Evolutionary conservation across 2,329 filamentous ascomycete species (phyloP).

Genomic region (Pseudocercospora eumusae): DNA sequence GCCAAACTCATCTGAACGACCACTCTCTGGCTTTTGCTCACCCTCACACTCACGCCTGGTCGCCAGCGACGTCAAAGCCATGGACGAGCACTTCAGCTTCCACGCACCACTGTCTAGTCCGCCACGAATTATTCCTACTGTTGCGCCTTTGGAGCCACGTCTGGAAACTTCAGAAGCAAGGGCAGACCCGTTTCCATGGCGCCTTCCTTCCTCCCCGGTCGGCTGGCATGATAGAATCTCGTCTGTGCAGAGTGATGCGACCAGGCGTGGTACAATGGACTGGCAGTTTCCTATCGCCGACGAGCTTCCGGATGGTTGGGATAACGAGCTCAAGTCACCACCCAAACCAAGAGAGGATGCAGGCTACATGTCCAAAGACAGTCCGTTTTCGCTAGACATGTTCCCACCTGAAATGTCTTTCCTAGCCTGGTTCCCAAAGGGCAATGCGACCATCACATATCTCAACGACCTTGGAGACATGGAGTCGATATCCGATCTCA

Average conservation of each 20-base stretch:
- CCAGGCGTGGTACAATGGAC: not conserved
- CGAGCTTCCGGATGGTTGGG: not conserved
- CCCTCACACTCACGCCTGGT: not conserved
- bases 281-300: not conserved
- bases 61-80: not conserved
- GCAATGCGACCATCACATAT: slow-evolving; percentile 38
- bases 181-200: not conserved
- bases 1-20: not conserved
- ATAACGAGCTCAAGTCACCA: slow-evolving; percentile 6
- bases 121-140: not conserved
- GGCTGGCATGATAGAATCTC: not conserved
- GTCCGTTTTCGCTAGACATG: slow-evolving; percentile 10
- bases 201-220: not conserved
- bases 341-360: not conserved
- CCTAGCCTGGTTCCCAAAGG: slow-evolving; percentile 26
- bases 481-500: slow-evolving; percentile 40
- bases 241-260: not conserved
- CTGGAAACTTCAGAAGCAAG: not conserved
- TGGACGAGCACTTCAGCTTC: not conserved
- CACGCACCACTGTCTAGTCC: not conserved
- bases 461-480: slow-evolving; percentile 39
- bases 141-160: not conserved
- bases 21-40: not conserved
- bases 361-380: slow-evolving; percentile 13
- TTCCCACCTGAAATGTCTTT: slow-evolving; percentile 24